Evolutionary conservation across 2,329 filamentous ascomycete genomes (phyloP).

Genomic region (Fusarium concolor): DNA sequence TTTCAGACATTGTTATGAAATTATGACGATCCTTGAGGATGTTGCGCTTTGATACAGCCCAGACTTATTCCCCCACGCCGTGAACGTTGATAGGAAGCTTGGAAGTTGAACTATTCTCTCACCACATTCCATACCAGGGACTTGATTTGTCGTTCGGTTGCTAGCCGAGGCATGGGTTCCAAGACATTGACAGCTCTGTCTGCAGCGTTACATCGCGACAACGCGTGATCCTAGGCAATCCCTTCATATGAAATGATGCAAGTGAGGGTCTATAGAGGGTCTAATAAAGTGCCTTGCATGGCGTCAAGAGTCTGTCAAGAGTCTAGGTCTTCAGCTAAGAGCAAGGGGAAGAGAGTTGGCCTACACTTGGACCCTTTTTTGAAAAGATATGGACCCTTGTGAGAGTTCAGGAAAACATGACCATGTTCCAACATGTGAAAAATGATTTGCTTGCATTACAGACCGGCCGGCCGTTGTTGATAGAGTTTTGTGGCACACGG

Average conservation of each 20-base stretch:
- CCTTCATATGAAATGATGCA: not conserved
- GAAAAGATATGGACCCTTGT: not conserved
- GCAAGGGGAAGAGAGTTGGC: not conserved
- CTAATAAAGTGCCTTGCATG: not conserved
- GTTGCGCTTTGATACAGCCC: constrained; percentile 1
- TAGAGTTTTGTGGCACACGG: constrained; percentile 19
- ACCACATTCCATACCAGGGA: not conserved
- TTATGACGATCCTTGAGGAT: not conserved
- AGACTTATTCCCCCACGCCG: not conserved
- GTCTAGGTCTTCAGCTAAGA: constrained; percentile 9
- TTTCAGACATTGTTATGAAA: not conserved
- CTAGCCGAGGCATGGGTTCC: constrained; percentile 8
- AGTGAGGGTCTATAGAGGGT: not conserved
- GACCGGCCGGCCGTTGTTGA: not conserved
- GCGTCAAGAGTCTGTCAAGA: not conserved
- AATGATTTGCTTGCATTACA: not conserved
- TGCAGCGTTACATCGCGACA: not conserved
- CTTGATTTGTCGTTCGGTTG: not conserved
- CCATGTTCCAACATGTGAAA: not conserved
- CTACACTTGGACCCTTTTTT: not conserved
- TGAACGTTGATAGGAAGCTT: not conserved
- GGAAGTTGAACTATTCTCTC: not conserved
- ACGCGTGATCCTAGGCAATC: not conserved
- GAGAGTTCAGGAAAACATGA: not conserved
- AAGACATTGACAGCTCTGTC: constrained; percentile 8